These are phyloP conservation scores for Alnus glutinosa DNA, from an alignment of 306 rosid genomes.

Conservation along the genomic window DNA sequence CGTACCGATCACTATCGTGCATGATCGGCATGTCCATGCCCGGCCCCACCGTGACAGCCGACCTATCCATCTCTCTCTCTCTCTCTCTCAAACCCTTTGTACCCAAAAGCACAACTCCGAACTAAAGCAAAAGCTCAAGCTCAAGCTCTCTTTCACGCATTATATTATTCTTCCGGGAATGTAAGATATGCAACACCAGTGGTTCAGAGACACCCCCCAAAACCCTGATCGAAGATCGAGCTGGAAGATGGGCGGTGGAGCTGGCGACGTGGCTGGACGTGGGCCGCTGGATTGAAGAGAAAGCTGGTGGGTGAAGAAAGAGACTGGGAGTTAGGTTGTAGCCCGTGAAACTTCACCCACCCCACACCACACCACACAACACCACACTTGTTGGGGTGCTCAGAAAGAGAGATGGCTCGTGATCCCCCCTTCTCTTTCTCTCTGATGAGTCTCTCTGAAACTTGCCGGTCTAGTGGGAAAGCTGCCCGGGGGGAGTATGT, in stretches of 20 bases:
- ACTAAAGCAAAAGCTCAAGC: slow-evolving; percentile 26
- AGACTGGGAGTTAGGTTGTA: slow-evolving; percentile 36
- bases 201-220: not conserved
- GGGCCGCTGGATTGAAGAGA: slow-evolving; percentile 37
- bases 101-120: slow-evolving; percentile 11
- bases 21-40: slow-evolving; percentile 90
- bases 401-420: slow-evolving; percentile 44
- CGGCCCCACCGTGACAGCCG: slow-evolving; percentile 58
- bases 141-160: slow-evolving; percentile 28
- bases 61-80: slow-evolving; percentile 48
- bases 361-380: slow-evolving; percentile 3
- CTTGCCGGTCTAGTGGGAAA: not conserved
- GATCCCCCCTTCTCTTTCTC: slow-evolving; percentile 30
- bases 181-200: not conserved
- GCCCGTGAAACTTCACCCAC: slow-evolving; percentile 84
- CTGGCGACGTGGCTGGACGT: slow-evolving; percentile 41
- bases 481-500: not conserved
- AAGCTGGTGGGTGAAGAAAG: slow-evolving; percentile 50
- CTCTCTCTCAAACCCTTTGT: not conserved
- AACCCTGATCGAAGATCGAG: slow-evolving; percentile 35
- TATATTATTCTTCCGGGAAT: slow-evolving; percentile 17
- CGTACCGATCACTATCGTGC: slow-evolving; percentile 95
- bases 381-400: slow-evolving; percentile 6
- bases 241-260: slow-evolving; percentile 14
- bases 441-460: not conserved